Base-by-base conservation (phyloP, 352 stramenopile species). In the Pythium vanterpoolii region DNA sequence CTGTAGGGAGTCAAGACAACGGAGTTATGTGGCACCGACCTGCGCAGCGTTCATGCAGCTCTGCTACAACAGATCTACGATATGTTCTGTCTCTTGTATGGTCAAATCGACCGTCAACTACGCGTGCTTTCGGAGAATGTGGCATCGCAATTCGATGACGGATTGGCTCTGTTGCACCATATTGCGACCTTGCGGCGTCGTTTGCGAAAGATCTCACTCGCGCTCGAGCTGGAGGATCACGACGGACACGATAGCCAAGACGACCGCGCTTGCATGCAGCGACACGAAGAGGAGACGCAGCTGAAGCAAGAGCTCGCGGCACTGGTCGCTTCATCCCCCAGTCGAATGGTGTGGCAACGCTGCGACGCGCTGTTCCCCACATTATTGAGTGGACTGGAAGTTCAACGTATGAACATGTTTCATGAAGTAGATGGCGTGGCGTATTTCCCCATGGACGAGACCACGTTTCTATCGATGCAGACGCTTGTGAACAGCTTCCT, bases 41-140 rank as follows among this genome's bases (percentile, higher is more conserved):
- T 80, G 28, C 69, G 62, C 8, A 24, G 49, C 18, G 71, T 68
- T 4, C 77, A 79, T 21, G 50, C 76, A 33, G 66, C 62, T 9
- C 45, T 86, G 28, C 43, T 87, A 13, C 58, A 60, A n/a, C 58
- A 77, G 4, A 42, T 86, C 31, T 82, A 89, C 65, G 64, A 64
- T 38, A 68, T 75, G 30, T 83, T 89, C 34, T 60, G 77, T 8
- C 56, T 87, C 18, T 83, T 89, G 39, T 62, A 86, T 49, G 77
- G 75, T 1, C 71, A 47, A n/a, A 71, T 89, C 40, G 72, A 83
- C 19, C 70, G 60, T 64, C 84, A 56, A 10, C 34, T 76, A 16
- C 50, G 56, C 8, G 23, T 51, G n/a, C 43, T 68, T 27, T 44
- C 52, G 19, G 14, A 18, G 13, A 7, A 33, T 18, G 3, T 40